A percentile compares a stretch with the other conserved stretches of the same genome.
Conservation (phyloP, 108 stramenopile species). For the Schizochytrium sp. region DNA sequence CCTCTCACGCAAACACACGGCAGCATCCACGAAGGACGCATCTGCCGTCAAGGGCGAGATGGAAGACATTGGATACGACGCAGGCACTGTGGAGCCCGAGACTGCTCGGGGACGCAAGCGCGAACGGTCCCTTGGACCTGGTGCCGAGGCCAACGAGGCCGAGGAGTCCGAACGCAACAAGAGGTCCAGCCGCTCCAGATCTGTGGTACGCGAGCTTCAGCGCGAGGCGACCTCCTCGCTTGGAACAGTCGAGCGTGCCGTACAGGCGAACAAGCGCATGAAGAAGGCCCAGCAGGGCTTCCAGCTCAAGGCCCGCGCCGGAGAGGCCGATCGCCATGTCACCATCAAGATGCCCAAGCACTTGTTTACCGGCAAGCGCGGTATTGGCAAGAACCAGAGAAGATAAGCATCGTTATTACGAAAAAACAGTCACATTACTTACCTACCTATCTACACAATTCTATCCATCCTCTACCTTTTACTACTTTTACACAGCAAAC, state of each 20-base stretch:
- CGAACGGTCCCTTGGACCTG: conserved; percentile 16
- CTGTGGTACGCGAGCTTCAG: neutral
- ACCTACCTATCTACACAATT: too few relatives aligned
- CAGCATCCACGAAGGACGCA: neutral
- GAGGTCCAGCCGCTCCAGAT: neutral
- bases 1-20: neutral
- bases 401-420: conserved; percentile 53
- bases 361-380: conserved; percentile 75
- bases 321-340: conserved; percentile 76
- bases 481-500: too few relatives aligned
- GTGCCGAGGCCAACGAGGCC: neutral
- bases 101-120: conserved; percentile 64
- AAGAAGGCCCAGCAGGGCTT: conserved; percentile 20
- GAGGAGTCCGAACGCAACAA: neutral
- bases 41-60: conserved; percentile 25
- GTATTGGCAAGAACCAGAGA: conserved; percentile 71
- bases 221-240: neutral
- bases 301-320: conserved; percentile 62
- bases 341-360: conserved; percentile 74
- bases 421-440: too few relatives aligned
- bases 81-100: neutral
- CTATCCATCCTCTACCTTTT: too few relatives aligned
- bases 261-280: conserved; percentile 66
- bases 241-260: conserved; percentile 22
- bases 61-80: conserved; percentile 58